Base-by-base conservation (phyloP, 2,329 filamentous ascomycete genomes). In the Aureobasidium mangrovei region DNA sequence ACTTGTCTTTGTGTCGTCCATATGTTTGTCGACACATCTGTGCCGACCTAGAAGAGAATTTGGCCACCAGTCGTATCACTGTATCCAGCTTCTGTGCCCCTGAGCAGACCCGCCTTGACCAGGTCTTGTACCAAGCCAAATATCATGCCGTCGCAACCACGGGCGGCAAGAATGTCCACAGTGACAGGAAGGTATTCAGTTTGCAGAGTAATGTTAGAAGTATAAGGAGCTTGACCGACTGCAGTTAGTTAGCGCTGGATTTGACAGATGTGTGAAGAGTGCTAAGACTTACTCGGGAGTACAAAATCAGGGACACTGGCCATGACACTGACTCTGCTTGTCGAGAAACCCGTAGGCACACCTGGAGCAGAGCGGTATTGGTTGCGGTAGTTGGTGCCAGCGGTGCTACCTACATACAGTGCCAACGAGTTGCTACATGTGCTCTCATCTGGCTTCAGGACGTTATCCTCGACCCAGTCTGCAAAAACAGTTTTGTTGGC, bases 121-220 rank as follows among this genome's bases (percentile, higher is more conserved):
- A 84, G 57, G 40, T 79, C 76, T 47, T 74, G 67, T 2, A 80
- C 76, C 47, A 84, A 63, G 41, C 71, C 73, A 40, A 77, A 77
- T 28, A 84, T 60, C 69, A 83, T 71, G 0, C 78, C 77, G 65
- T 84, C 82, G 58, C 82, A 85, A 0, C 81, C 80, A 58, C 75
- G 77, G 0, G 79, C 77, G 0, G 74, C 80, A 66, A 84, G 67
- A 24, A 84, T 68, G 57, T 80, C 72, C 0, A 83, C 74, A 0
- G 77, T 75, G 0, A 84, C 80, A 0, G 81, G 82, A 33, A 83
- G 63, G 43, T 72, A 70, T 62, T 80, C 77, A 0, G 68, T 67
- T 54, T 77, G 71, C 0, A 68, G 58, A 0, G 76, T 78, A n/a
- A 78, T 70, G 3, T 69, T 74, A 6, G 71, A 74, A 44, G 69